A percentile compares a stretch with the other conserved stretches of the same genome.
These are phyloP conservation scores for Globisporangium heterothallicum DNA, from an alignment of 352 stramenopile species.

Conservation along the genomic window DNA sequence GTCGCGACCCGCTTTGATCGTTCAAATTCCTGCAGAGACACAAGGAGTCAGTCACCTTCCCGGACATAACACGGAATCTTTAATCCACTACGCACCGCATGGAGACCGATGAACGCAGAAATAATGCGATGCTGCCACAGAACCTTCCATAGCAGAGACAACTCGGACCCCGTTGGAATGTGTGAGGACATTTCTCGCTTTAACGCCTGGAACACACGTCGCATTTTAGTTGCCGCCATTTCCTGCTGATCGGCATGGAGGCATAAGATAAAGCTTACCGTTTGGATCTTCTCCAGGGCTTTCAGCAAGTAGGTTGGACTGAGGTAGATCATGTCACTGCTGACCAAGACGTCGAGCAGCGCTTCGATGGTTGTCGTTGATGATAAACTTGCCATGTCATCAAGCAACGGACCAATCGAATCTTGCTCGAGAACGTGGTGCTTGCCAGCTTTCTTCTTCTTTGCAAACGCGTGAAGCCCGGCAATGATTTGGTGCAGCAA, in stretches of 20 bases:
- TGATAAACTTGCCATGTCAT: conserved; percentile 57
- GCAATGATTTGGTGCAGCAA: conserved; percentile 76
- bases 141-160: conserved; percentile 60
- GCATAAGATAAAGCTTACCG: conserved; percentile 23
- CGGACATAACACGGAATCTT: neutral
- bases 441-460: conserved; percentile 42
- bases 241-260: neutral
- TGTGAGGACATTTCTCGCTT: conserved; percentile 53
- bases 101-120: conserved; percentile 53
- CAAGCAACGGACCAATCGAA: conserved; percentile 41
- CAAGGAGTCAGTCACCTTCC: too few relatives aligned
- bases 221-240: too few relatives aligned
- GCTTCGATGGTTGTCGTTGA: conserved; percentile 62
- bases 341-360: conserved; percentile 67
- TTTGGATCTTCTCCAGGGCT: conserved; percentile 53
- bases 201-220: conserved; percentile 28
- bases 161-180: conserved; percentile 46
- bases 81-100: conserved; percentile 30
- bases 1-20: conserved; percentile 12
- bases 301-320: conserved; percentile 56
- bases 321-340: conserved; percentile 50
- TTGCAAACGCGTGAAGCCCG: conserved; percentile 62
- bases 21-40: conserved; percentile 17
- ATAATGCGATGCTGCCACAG: conserved; percentile 64
- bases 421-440: conserved; percentile 46